Evolutionary conservation across 2,329 filamentous ascomycete genomes (phyloP), one percentile per base, ranked within the genome.

Genomic region (Colletotrichum paranaense): DNA sequence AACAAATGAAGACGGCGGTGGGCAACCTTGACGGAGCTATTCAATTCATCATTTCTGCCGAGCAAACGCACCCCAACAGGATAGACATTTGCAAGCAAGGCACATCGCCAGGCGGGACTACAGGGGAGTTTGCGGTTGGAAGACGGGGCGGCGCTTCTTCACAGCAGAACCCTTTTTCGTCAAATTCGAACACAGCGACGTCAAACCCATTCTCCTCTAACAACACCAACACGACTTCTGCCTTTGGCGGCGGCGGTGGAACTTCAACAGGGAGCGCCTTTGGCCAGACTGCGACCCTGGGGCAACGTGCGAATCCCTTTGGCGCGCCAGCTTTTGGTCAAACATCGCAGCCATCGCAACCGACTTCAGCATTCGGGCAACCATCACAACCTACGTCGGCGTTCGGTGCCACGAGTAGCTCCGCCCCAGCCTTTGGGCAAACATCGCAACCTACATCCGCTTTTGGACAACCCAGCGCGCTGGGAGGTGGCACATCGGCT

Each of bases 11-110:
- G 73, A 88, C 86, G n/a, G 91, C 92, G 1, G 79, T 94, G 1
- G 88, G 86, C 73, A 92, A 97, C 77, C 81, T 94, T 11, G 88
- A 92, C 73, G 93, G 92, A 3, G 95, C 95, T 1, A 87, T 93
- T 57, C 88, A 91, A 67, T 97, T 92, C 79, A 84, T 97, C 16
- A 78, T 92, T 11, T 88, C 90, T 5, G 90, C 88, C 26, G 90
- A 89, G 67, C 91, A 93, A 66, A 89, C 91, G 53, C 94, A 95
- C 77, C 94, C 94, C 1, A 97, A 97, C 79, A 89, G 94, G 53
- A 84, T 88, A 65, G 93, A 95, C 76, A 86, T 92, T 24, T 89
- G 88, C 80, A 84, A 86, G 68, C 83, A 86, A 75, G 83, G 82
- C 59, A 85, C 81, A 49, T 75, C 79, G 0, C 81, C 84, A n/a